phyloP scores from a whole-genome alignment of 1,284 basidiomycete genomes.

The Boletus sp. region DNA sequence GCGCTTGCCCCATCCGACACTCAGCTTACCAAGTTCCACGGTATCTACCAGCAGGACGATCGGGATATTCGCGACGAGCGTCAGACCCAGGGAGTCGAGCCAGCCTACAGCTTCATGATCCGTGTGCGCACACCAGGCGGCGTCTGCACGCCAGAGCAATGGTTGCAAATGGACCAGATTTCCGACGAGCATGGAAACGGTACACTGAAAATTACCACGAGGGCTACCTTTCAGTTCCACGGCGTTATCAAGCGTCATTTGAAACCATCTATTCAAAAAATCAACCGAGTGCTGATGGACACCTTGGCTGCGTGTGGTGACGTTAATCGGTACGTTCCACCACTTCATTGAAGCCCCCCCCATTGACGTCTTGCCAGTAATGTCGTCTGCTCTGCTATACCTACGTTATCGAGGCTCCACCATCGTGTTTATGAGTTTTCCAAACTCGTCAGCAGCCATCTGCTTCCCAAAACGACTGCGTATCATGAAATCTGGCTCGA shows the following conservation, averaged over 20 bases:
- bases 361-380: constrained; percentile 51
- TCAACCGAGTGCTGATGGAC: constrained; percentile 89
- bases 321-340: constrained; percentile 74
- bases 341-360: not conserved
- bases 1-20: constrained; percentile 87
- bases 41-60: constrained; percentile 96
- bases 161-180: constrained; percentile 94
- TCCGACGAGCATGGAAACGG: constrained; percentile 92
- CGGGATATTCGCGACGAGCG: constrained; percentile 97
- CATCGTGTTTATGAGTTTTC: constrained; percentile 82
- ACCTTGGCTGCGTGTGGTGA: constrained; percentile 98
- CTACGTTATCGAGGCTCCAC: constrained; percentile 83
- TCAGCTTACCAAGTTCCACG: constrained; percentile 99
- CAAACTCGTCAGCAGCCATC: constrained; percentile 81
- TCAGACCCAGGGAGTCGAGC: constrained; percentile 88
- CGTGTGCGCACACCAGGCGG: constrained; percentile 95
- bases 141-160: constrained; percentile 88
- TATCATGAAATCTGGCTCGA: constrained; percentile 99
- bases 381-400: constrained; percentile 91
- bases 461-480: constrained; percentile 88
- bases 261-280: constrained; percentile 95
- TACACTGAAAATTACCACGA: constrained; percentile 96
- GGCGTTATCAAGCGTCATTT: constrained; percentile 96
- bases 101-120: constrained; percentile 99
- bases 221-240: constrained; percentile 99